phyloP scores from a whole-genome alignment of 768 basidiomycete species.

The Collybia sordida region DNA sequence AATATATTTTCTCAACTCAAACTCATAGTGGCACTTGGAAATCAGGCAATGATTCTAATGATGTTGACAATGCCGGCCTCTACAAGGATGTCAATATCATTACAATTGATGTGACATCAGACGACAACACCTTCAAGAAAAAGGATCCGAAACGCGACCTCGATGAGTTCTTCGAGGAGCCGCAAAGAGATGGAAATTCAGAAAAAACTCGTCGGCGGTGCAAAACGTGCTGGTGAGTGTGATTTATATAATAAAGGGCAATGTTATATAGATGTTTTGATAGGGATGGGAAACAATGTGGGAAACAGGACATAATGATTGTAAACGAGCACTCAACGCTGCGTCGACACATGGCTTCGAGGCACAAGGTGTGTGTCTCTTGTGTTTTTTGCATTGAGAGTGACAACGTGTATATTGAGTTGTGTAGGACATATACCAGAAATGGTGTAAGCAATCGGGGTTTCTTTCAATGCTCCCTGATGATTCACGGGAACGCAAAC shows the following conservation, averaged over 20 bases:
- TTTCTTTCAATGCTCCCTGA: conserved; percentile 20
- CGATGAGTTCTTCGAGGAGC: conserved; percentile 2
- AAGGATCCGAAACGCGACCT: conserved; percentile 2
- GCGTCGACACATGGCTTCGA: no score
- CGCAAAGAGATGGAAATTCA: conserved; percentile 1
- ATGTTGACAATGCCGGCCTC: background rate
- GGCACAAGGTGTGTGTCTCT: no score
- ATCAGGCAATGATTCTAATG: background rate
- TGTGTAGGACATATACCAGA: conserved; percentile 1
- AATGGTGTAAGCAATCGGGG: conserved; percentile 9
- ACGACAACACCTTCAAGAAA: background rate
- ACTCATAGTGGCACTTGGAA: background rate
- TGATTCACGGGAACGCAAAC: conserved; percentile 24
- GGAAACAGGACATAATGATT: no score
- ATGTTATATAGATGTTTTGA: no score
- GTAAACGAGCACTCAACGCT: no score
- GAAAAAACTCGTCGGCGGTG: background rate
- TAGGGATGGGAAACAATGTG: no score
- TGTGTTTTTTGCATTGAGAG: no score
- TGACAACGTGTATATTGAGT: no score
- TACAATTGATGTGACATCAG: conserved; percentile 1
- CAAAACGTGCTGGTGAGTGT: background rate
- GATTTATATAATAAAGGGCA: background rate
- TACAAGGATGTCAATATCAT: conserved; percentile 8
- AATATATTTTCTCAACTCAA: background rate